Percentiles rank a stretch among this genome's conserved stretches.
Conservation (phyloP, 179 eudicot species). For the Monotropa hypopitys region DNA sequence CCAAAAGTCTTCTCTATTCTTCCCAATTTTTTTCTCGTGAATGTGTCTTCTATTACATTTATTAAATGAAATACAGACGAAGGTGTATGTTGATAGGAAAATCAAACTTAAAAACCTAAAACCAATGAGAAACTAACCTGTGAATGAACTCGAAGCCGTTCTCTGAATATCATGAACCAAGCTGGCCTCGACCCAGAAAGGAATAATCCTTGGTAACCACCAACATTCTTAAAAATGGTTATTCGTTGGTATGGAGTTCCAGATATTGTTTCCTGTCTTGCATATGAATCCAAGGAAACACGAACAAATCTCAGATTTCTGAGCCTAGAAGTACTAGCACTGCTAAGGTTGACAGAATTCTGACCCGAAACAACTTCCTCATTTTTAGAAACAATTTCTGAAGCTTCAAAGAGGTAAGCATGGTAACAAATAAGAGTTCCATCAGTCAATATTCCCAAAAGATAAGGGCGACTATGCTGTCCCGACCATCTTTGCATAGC, state of each 20-base stretch:
- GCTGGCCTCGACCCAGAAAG: conserved; percentile 82
- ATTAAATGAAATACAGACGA: background rate
- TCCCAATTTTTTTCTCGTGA: background rate
- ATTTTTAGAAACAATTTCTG: conserved; percentile 48
- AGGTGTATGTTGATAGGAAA: background rate
- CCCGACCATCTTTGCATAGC: conserved; percentile 88
- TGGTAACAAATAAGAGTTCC: conserved; percentile 90
- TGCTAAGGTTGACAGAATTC: conserved; percentile 21
- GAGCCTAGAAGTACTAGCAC: conserved; percentile 60
- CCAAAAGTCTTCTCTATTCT: background rate
- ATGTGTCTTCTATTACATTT: background rate
- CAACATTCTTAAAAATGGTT: conserved; percentile 70
- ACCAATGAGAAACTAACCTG: conserved; percentile 45
- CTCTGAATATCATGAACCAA: conserved; percentile 92
- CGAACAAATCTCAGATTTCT: conserved; percentile 82
- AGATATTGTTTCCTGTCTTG: conserved; percentile 57
- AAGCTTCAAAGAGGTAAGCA: conserved; percentile 72
- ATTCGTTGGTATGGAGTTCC: conserved; percentile 44
- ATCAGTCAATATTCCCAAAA: conserved; percentile 84
- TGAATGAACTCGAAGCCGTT: conserved; percentile 89
- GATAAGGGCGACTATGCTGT: conserved; percentile 66
- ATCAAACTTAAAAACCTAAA: background rate
- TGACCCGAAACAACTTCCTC: conserved; percentile 34
- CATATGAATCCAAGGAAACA: conserved; percentile 59
- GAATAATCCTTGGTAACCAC: conserved; percentile 77